Percentiles rank a stretch among this genome's conserved stretches.
Conservation (phyloP, 768 basidiomycete genomes). For the Tylopilus sp. region DNA sequence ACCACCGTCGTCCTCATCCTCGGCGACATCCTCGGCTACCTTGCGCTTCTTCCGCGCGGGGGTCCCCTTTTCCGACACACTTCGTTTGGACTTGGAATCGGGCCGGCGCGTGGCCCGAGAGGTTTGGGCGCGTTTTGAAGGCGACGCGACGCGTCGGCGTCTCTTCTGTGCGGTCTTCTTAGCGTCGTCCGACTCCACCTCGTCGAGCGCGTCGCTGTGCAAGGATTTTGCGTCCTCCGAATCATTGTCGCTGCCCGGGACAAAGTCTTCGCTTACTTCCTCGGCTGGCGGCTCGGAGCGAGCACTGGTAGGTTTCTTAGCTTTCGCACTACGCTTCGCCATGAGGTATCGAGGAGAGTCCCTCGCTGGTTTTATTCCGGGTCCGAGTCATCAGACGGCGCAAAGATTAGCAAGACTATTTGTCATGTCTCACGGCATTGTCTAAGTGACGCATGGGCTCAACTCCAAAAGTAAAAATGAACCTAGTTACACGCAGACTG, state of each 20-base stretch:
- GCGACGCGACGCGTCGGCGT: constrained; percentile 20
- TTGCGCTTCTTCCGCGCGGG: constrained; percentile 27
- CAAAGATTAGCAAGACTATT: background rate
- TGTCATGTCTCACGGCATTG: background rate
- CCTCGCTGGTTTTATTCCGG: too few species aligned
- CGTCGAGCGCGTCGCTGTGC: constrained; percentile 47
- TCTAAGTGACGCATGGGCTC: too few species aligned
- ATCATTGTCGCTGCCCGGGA: constrained; percentile 9
- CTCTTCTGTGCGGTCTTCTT: constrained; percentile 12
- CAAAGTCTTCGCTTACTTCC: constrained; percentile 10
- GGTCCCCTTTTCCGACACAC: constrained; percentile 14
- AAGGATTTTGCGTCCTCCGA: constrained; percentile 18
- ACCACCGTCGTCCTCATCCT: constrained; percentile 36
- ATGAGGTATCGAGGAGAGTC: constrained; percentile 7
- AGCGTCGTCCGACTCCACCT: constrained; percentile 32
- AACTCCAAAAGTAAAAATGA: too few species aligned
- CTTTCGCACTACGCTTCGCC: constrained; percentile 16
- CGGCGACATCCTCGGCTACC: constrained; percentile 7
- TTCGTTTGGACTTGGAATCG: constrained; percentile 23
- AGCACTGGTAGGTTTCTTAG: background rate
- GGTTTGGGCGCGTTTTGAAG: constrained; percentile 28
- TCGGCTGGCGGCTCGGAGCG: constrained; percentile 5
- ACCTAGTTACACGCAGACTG: too few species aligned
- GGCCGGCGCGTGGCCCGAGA: constrained; percentile 3
- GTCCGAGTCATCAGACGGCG: too few species aligned